A percentile compares a stretch with the other conserved stretches of the same genome.
Evolutionary conservation across 2,329 filamentous ascomycete species (phyloP).

Genomic region (Elsinoe necatrix): DNA sequence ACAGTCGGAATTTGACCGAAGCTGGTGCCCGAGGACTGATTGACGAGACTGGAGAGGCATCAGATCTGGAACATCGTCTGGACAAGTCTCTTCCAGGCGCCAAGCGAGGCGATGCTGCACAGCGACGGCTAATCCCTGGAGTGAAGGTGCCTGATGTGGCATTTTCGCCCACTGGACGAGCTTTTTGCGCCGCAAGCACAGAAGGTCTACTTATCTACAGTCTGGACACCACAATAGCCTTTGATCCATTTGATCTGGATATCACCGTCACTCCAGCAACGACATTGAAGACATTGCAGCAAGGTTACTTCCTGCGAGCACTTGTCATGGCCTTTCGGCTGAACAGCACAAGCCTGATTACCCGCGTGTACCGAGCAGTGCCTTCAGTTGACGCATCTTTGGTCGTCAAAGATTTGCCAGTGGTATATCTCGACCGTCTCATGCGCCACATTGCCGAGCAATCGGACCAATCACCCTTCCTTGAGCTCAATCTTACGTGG

Average conservation of each 20-base stretch:
- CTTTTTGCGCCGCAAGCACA: slow-evolving; percentile 91
- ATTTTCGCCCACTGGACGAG: slow-evolving; percentile 79
- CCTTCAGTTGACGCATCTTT: slow-evolving; percentile 67
- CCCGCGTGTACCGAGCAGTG: slow-evolving; percentile 75
- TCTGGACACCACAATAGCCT: slow-evolving; percentile 72
- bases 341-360: slow-evolving; percentile 74
- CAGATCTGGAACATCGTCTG: slow-evolving; percentile 75
- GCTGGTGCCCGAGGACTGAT: slow-evolving; percentile 77
- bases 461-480: slow-evolving; percentile 80
- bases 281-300: slow-evolving; percentile 57
- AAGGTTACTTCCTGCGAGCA: slow-evolving; percentile 80
- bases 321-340: slow-evolving; percentile 95
- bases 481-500: slow-evolving; percentile 93
- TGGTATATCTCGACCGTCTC: slow-evolving; percentile 76
- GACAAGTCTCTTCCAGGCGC: slow-evolving; percentile 76
- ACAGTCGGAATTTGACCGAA: slow-evolving; percentile 84
- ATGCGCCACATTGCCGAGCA: slow-evolving; percentile 81
- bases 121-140: slow-evolving; percentile 66
- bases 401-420: slow-evolving; percentile 69
- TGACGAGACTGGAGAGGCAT: slow-evolving; percentile 79
- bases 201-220: slow-evolving; percentile 93
- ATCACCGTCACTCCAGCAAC: slow-evolving; percentile 83
- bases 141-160: slow-evolving; percentile 76
- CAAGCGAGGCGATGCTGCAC: slow-evolving; percentile 76
- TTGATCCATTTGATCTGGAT: slow-evolving; percentile 94